Evolutionary conservation across 228 moss, liverwort and hornwort genomes (phyloP).

Genomic region (Sphagnum fallax): DNA sequence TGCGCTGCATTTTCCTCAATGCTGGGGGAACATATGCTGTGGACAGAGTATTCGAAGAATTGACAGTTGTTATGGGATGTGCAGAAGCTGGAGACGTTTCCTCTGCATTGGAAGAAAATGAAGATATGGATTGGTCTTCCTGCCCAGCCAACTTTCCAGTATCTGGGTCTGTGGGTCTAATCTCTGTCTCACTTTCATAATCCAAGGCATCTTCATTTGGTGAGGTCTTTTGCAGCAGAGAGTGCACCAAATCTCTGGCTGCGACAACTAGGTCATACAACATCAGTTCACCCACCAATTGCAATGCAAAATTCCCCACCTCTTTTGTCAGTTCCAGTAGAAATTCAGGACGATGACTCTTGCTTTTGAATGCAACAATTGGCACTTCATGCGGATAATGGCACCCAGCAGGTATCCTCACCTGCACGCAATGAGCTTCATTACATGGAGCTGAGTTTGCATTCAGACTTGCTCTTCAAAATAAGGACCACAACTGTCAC

Average conservation of each 20-base stretch:
- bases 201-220: slow-evolving; percentile 1
- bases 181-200: background rate
- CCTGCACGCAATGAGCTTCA: slow-evolving; percentile 17
- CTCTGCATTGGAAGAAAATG: slow-evolving; percentile 1
- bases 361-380: slow-evolving; percentile 48
- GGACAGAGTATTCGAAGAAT: background rate
- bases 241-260: slow-evolving; percentile 38
- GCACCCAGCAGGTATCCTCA: slow-evolving; percentile 48
- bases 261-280: slow-evolving; percentile 51
- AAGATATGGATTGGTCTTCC: too few species aligned
- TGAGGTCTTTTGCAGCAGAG: slow-evolving; percentile 19
- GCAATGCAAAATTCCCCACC: slow-evolving; percentile 37
- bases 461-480: too few species aligned
- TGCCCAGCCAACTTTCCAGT: background rate
- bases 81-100: slow-evolving; percentile 3
- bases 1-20: slow-evolving; percentile 23
- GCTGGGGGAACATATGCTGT: slow-evolving; percentile 47
- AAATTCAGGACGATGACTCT: slow-evolving; percentile 29
- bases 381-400: slow-evolving; percentile 55
- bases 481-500: too few species aligned
- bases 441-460: too few species aligned
- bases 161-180: background rate
- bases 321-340: slow-evolving; percentile 47
- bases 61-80: background rate
- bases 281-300: slow-evolving; percentile 36